phyloP scores from a whole-genome alignment of 257 asterid genomes.

The Fraxinus cuspidata region DNA sequence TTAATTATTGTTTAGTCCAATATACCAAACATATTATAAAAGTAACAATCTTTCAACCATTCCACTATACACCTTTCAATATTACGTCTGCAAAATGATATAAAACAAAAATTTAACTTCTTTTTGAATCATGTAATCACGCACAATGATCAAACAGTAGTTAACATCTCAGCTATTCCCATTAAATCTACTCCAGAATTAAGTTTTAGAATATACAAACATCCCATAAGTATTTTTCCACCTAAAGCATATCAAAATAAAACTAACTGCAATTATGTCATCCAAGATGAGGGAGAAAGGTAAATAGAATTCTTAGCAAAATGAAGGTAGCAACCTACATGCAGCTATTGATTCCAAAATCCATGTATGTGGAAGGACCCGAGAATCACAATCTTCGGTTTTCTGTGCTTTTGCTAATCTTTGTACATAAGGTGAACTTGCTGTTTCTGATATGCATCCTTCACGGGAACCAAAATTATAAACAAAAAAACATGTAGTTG shows the following conservation, averaged over 20 bases:
- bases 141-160: too few relatives aligned
- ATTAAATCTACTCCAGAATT: too few relatives aligned
- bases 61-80: too few relatives aligned
- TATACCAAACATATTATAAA: too few relatives aligned
- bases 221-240: not conserved
- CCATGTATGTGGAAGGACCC: conserved; percentile 73
- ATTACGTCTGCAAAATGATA: too few relatives aligned
- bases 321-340: conserved; percentile 28
- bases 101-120: too few relatives aligned
- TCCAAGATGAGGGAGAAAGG: too few relatives aligned
- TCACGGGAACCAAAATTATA: conserved; percentile 47
- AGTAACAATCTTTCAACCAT: too few relatives aligned
- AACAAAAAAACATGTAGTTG: conserved; percentile 43
- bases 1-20: too few relatives aligned
- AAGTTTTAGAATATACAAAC: too few relatives aligned
- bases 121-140: too few relatives aligned
- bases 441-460: conserved; percentile 37
- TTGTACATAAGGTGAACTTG: conserved; percentile 26
- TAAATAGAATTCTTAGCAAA: too few relatives aligned
- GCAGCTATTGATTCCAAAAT: conserved; percentile 87
- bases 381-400: conserved; percentile 38
- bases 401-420: conserved; percentile 51
- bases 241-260: not conserved
- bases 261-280: not conserved
- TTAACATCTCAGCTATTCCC: not conserved